phyloP scores from a whole-genome alignment of 208 protist genomes.

The Angomonas deanei region DNA sequence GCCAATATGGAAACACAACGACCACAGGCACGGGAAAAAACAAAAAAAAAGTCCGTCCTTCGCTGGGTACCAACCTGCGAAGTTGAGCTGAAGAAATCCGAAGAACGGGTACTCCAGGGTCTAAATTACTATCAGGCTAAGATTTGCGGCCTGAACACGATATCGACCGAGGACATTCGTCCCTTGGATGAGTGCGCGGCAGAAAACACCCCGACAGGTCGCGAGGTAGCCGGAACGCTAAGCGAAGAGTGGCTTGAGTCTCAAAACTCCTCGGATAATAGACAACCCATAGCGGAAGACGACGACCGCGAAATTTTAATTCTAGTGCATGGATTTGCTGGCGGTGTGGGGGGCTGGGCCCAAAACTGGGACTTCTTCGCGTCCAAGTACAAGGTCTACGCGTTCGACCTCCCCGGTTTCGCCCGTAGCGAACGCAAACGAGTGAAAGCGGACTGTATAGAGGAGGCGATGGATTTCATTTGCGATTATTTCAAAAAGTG shows the following conservation, averaged over 20 bases:
- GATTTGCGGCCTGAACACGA: constrained; percentile 50
- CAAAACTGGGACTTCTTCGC: constrained; percentile 55
- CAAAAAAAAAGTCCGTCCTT: neutral
- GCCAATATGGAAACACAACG: neutral
- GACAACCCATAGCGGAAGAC: neutral
- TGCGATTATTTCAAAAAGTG: constrained; percentile 33
- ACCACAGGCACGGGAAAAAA: neutral
- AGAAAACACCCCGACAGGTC: neutral
- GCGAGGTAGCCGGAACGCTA: neutral
- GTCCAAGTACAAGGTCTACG: constrained; percentile 36
- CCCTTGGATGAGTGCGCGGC: constrained; percentile 7
- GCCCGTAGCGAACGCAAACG: constrained; percentile 35
- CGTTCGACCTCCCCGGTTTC: constrained; percentile 57
- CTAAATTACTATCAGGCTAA: constrained; percentile 8
- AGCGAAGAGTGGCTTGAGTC: too few relatives aligned
- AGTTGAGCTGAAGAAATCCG: neutral
- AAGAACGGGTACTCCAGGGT: neutral
- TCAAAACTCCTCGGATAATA: too few relatives aligned
- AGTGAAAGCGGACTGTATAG: constrained; percentile 12
- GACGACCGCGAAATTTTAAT: constrained; percentile 25
- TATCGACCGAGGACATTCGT: constrained; percentile 35
- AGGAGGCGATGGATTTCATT: constrained; percentile 34
- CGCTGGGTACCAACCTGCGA: neutral
- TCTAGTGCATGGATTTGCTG: constrained; percentile 65
- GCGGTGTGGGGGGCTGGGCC: constrained; percentile 53